A percentile compares a stretch with the other conserved stretches of the same genome.
phyloP scores from a whole-genome alignment of 495 filamentous ascomycete species.

The Haplographium delicatum region DNA sequence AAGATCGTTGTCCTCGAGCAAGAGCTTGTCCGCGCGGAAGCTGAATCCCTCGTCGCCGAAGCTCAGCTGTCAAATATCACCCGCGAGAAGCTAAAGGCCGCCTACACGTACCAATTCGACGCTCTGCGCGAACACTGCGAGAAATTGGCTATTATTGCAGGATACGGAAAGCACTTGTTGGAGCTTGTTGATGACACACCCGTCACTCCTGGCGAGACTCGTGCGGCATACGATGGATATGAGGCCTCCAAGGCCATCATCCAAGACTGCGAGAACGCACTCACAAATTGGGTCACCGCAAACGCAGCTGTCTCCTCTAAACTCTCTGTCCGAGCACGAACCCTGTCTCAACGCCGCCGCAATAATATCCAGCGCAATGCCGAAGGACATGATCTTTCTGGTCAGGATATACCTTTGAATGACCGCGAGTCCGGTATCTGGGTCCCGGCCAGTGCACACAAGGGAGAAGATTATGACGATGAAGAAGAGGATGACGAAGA shows the following conservation, averaged over 20 bases:
- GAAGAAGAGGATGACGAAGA: constrained; percentile 46
- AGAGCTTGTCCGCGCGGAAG: constrained; percentile 96
- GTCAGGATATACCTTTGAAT: constrained; percentile 77
- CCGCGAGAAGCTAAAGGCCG: constrained; percentile 97
- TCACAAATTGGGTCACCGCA: constrained; percentile 92
- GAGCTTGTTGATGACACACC: constrained; percentile 95
- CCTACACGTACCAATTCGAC: constrained; percentile 98
- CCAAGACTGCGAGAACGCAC: constrained; percentile 95
- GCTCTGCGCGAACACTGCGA: constrained; percentile 96
- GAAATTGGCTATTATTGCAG: constrained; percentile 96
- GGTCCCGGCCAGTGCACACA: constrained; percentile 79
- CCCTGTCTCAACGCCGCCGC: constrained; percentile 76
- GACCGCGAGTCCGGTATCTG: constrained; percentile 76
- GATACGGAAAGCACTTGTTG: constrained; percentile 93
- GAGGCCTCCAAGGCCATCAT: constrained; percentile 98
- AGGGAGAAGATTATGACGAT: constrained; percentile 50
- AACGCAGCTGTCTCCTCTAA: constrained; percentile 83
- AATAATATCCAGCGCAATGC: constrained; percentile 59
- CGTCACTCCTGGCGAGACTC: constrained; percentile 95
- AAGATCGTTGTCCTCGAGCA: constrained; percentile 97
- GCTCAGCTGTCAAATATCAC: constrained; percentile 99
- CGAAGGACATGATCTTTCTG: constrained; percentile 71
- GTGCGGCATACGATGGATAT: constrained; percentile 94
- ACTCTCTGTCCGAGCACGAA: constrained; percentile 78
- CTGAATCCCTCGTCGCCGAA: constrained; percentile 95